Base-by-base conservation (phyloP, 2,329 filamentous ascomycete species). In the Paradendryphiella salina region DNA sequence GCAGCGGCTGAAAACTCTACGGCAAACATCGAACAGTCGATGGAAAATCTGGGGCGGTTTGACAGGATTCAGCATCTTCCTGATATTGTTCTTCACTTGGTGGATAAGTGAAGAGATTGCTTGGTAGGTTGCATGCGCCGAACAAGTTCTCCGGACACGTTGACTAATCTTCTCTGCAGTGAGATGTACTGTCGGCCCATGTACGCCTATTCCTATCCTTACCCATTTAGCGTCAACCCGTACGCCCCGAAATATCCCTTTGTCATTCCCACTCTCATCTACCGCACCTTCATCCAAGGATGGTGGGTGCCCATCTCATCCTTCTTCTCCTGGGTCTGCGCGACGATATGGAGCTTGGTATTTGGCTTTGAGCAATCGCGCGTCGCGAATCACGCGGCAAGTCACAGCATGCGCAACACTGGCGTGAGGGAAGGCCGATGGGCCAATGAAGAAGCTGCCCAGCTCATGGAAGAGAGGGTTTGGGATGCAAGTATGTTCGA, bases 251-350 rank as follows among this genome's bases (percentile, higher is more conserved):
- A 72, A 17, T 81, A 78, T 42, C 82, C 82, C 0, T 82, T 78
- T 52, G 81, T 83, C 4, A 74, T 83, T 4, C 79, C 80, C 3
- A 84, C 80, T 3, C 74, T 85, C 63, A 50, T 83, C 3, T 80
- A 75, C 38, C 66, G 76, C 15, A 71, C 70, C 4, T 63, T 76
- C 5, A 52, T 72, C 23, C 64, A 61, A 26, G 49, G 50, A 4
- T 67, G 75, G 43, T 74, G 73, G 70, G 46, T 54, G 4, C 74
- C 74, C 4, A 42, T 71, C 5, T 63, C 29, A 4, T 59, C 53
- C 21, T 51, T 60, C 11, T 35, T 60, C 13, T 59, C 52, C 7
- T 69, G 64, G 65, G 39, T 60, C 26, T 52, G 49, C 39, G 26
- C 50, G 4, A 50, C 54, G 2, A 17, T 52, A 1, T 61, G 56